Conservation (phyloP, 495 filamentous ascomycete genomes). For the Chaetomium cochliodes region DNA sequence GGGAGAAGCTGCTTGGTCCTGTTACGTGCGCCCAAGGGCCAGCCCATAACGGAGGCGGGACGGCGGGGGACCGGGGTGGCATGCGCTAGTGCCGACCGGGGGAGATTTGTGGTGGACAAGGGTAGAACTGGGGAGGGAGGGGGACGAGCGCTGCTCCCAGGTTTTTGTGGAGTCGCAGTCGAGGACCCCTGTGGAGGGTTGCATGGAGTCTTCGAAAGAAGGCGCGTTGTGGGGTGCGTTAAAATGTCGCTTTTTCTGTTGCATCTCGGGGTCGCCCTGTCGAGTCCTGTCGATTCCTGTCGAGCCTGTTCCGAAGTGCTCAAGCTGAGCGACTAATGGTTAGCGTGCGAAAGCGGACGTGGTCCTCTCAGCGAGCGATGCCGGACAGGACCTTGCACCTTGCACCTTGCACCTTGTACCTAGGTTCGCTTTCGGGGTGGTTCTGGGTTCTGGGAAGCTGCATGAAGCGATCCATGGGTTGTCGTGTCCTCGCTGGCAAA, state of each 20-base stretch:
- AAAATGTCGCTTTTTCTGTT: conserved; percentile 24
- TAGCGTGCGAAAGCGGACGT: conserved; percentile 18
- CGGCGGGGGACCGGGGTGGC: conserved; percentile 17
- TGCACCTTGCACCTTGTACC: too few species aligned
- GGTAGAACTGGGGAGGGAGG: neutral
- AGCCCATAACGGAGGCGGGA: conserved; percentile 21
- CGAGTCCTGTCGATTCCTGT: neutral
- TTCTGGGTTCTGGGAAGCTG: conserved; percentile 1
- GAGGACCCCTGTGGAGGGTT: conserved; percentile 24
- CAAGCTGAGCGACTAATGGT: conserved; percentile 1
- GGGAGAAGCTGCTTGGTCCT: conserved; percentile 8
- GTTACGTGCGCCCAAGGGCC: neutral
- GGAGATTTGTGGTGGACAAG: conserved; percentile 1
- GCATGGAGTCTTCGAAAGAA: conserved; percentile 22
- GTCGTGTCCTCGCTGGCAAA: conserved; percentile 1
- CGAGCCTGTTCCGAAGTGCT: neutral
- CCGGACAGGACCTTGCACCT: neutral
- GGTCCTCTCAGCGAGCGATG: neutral
- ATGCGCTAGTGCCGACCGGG: conserved; percentile 16
- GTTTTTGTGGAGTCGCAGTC: neutral
- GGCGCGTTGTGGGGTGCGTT: conserved; percentile 24
- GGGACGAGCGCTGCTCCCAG: neutral
- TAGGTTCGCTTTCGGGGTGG: neutral
- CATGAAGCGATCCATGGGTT: conserved; percentile 12
- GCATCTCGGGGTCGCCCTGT: conserved; percentile 13